Percentiles rank a stretch among this genome's conserved stretches.
Evolutionary conservation across 169 alveolate species (phyloP).

Genomic region (Prorocentrum cordatum): DNA sequence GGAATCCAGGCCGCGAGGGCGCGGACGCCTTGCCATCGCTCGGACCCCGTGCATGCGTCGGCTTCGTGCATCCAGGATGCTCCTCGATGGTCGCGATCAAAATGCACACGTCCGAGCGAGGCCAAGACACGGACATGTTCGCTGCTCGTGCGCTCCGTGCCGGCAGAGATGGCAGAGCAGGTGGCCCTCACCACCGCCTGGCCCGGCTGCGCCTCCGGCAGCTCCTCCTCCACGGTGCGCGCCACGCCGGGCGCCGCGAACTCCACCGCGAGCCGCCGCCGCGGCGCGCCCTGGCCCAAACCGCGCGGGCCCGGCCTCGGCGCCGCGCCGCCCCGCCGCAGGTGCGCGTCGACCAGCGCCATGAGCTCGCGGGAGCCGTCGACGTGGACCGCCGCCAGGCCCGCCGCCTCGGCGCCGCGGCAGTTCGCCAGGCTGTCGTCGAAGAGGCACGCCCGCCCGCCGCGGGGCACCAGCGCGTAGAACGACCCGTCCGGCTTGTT

Average conservation of each 20-base stretch:
- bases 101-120: no score
- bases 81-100: no score
- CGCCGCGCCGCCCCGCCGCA: not conserved
- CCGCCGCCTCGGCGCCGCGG: not conserved
- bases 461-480: not conserved
- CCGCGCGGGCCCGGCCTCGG: not conserved
- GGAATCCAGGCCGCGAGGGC: no score
- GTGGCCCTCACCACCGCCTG: not conserved
- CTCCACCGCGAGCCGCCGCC: constrained; percentile 33
- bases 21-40: no score
- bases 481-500: not conserved
- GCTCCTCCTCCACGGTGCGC: not conserved
- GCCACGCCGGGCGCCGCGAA: constrained; percentile 9
- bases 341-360: not conserved
- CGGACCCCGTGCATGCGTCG: no score
- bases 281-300: not conserved
- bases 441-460: not conserved
- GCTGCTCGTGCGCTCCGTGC: no score
- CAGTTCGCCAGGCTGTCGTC: constrained; percentile 5
- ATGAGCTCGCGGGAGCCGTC: not conserved
- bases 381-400: not conserved
- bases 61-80: no score
- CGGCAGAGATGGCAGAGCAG: constrained; percentile 6
- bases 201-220: not conserved
- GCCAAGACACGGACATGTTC: no score